Evolutionary conservation across 768 basidiomycete species (phyloP), one percentile per base, ranked within the genome.

Genomic region (Tephrocybe sp.): DNA sequence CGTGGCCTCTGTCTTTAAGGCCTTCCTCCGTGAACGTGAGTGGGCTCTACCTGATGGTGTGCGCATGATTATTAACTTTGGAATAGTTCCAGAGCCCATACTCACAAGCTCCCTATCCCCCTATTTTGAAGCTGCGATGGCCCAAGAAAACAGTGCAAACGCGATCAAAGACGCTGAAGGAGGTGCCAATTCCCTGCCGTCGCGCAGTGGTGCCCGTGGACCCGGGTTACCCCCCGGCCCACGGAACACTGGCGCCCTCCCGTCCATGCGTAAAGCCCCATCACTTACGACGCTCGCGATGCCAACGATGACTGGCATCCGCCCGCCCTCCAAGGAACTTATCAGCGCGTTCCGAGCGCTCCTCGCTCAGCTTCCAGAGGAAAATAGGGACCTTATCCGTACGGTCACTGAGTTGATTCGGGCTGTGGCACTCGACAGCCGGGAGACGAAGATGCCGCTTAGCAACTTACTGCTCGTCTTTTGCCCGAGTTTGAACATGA

Each of bases 1-100:
- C 1, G 94, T 98, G 6, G 86, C 94, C 16, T 90, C 91, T 21
- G 73, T 96, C 25, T 97, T 96, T 72, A 97, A 96, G 67, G 87
- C 91, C 1, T 98, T 84, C 65, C 74, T 98, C 35, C 87, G 95
- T 49, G 93, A 97, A 78, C 72, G 94, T 96, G 69, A 74, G 94
- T 77, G 34, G 5, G 6, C 51, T 37, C 27, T 13, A 27, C 12
- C 59, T 43, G n/a, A 48, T n/a, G n/a, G n/a, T 15, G 21, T 26
- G 25, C 16, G 8, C 28, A 30, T 28, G 16, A 24, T 26, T 27
- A 54, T 25, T 47, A 18, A 54, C 16, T 39, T 25, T 46, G 47
- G 19, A 41, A 49, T 21, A 97, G 94, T 98, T 31, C 95, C 93
- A 1, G 87, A 91, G 53, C 84, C 87, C 0, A 84, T 97, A 42